Conservation (phyloP, 2,329 filamentous ascomycete genomes). For the Botrytis byssoidea region DNA sequence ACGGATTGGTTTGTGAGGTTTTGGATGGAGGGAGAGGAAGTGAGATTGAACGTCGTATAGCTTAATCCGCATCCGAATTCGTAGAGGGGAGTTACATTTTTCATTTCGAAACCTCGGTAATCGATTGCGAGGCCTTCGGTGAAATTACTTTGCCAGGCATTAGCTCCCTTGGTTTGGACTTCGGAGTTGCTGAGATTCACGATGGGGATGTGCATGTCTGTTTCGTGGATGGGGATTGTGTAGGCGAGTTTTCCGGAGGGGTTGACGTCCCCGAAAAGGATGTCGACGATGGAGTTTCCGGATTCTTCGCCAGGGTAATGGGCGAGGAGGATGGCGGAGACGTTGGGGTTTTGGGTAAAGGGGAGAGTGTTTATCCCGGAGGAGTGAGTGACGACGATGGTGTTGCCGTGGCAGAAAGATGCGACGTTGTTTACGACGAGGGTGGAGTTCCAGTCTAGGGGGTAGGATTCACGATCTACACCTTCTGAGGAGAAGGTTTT, state of each 20-base stretch:
- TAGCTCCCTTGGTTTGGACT: background rate
- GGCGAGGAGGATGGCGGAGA: constrained; percentile 79
- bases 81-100: constrained; percentile 61
- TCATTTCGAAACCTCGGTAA: constrained; percentile 68
- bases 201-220: constrained; percentile 53
- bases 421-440: constrained; percentile 47
- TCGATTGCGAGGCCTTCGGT: constrained; percentile 76
- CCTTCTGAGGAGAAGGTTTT: constrained; percentile 71
- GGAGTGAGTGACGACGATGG: constrained; percentile 66
- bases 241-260: constrained; percentile 66
- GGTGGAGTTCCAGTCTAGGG: constrained; percentile 40
- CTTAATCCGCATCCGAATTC: constrained; percentile 77
- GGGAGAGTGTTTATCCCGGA: constrained; percentile 57
- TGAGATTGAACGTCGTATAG: constrained; percentile 68
- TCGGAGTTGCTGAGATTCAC: constrained; percentile 41
- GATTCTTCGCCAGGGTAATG: constrained; percentile 78
- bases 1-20: background rate
- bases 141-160: constrained; percentile 59
- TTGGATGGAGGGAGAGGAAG: constrained; percentile 40
- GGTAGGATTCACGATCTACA: constrained; percentile 58
- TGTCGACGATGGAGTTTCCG: constrained; percentile 71
- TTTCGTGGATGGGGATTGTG: constrained; percentile 56
- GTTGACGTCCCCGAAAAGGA: constrained; percentile 76
- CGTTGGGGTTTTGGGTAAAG: constrained; percentile 70
- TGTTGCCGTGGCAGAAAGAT: constrained; percentile 49